Evolutionary conservation across 208 protist genomes (phyloP).

Genomic region (Naegleria fowleri): DNA sequence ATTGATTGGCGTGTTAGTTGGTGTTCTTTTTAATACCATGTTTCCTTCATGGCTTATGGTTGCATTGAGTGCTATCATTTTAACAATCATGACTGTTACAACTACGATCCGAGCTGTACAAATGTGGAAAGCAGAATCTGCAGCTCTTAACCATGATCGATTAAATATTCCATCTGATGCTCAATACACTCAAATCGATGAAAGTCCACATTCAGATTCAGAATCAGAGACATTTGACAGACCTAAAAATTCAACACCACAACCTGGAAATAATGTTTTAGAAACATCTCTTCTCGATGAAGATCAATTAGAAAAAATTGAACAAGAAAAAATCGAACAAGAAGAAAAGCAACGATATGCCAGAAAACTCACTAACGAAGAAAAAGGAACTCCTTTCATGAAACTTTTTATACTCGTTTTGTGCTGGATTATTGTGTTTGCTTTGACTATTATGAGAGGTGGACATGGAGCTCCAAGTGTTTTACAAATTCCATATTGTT

Average conservation of each 20-base stretch:
- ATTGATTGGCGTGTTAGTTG: background rate
- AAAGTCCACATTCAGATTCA: background rate
- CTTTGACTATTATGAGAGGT: background rate
- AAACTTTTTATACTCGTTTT: background rate
- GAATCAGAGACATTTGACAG: background rate
- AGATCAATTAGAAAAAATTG: background rate
- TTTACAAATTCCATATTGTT: background rate
- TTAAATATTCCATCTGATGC: background rate
- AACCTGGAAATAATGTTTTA: background rate
- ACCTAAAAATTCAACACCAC: background rate
- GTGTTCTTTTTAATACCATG: slow-evolving; percentile 26
- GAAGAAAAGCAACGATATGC: background rate
- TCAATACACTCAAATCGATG: background rate
- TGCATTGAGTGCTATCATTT: background rate
- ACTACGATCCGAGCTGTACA: background rate
- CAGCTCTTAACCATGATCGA: background rate
- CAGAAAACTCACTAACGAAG: background rate
- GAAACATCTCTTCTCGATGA: background rate
- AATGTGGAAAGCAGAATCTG: background rate
- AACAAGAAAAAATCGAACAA: background rate
- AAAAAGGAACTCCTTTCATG: background rate
- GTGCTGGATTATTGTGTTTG: slow-evolving; percentile 7
- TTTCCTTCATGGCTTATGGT: slow-evolving; percentile 23
- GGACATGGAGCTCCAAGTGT: background rate
- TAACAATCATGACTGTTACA: background rate